Base-by-base conservation (phyloP, 2,329 filamentous ascomycete species). In the Mycosphaerella sp. region DNA sequence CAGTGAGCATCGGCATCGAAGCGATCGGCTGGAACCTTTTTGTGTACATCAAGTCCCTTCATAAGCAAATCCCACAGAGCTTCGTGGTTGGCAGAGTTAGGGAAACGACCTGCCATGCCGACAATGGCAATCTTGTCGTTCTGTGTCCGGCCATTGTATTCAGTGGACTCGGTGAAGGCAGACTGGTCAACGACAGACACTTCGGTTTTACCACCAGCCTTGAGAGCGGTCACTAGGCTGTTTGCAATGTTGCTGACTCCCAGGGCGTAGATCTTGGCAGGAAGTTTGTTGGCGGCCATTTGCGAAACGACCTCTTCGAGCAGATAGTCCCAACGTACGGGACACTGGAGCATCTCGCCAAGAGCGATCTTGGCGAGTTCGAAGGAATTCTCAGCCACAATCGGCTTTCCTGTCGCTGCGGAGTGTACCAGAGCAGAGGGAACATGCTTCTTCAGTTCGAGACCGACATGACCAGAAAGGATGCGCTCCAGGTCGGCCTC, bases 61-160 rank as follows among this genome's bases (percentile, higher is more conserved):
- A 83, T 79, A 16, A 90, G 75, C 3, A 89, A 73, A 53, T 87
- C 81, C 86, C 86, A 90, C 27, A 90, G 79, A 49, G 80, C 79
- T 52, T 89, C 84, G 54, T 82, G 78, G 62, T 77, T 85, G 13
- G 81, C 83, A 44, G 86, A 84, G 60, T 85, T 82, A 1, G 86
- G 86, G 67, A 88, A 89, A 44, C 86, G 79, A 44, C 86, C 86
- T 41, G 86, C 80, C 79, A 89, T 87, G 46, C 89, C 89, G 30
- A 95, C 85, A 56, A 95, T 89, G 51, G 89, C 89, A 56, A 95
- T 80, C 68, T 89, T 90, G 65, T 81, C 79, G 62, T 79, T 75
- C 55, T 77, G 73, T 27, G 71, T 76, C 53, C 73, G 74, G 44
- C 71, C 75, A 47, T 60, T 62, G 51, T 59, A 64, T 51, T 55